Evolutionary conservation across 2,329 filamentous ascomycete genomes (phyloP).

Genomic region (Venturia aucupariae): DNA sequence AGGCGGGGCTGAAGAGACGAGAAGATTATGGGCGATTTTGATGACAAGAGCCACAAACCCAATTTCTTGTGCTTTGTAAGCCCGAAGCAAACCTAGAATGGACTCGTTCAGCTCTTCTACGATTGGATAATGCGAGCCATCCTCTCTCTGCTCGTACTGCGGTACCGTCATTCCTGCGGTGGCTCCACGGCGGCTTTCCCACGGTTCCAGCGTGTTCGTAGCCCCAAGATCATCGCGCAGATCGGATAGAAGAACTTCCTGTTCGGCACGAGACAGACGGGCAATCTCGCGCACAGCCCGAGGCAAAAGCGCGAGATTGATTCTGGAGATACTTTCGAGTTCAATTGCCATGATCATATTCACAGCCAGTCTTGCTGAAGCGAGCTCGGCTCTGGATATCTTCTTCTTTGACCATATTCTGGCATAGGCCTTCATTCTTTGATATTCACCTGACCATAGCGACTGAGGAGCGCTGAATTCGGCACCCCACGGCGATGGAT

Average conservation of each 20-base stretch:
- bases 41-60: conserved; percentile 20
- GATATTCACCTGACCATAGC: conserved; percentile 30
- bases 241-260: conserved; percentile 18
- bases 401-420: conserved; percentile 34
- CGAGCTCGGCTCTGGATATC: conserved; percentile 31
- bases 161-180: not conserved
- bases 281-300: conserved; percentile 6
- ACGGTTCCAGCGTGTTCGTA: not conserved
- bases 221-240: not conserved
- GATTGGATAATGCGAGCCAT: not conserved
- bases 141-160: not conserved
- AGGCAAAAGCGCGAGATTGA: conserved; percentile 10
- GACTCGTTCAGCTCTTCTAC: conserved; percentile 23
- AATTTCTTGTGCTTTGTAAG: not conserved
- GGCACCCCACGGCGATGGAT: conserved; percentile 21
- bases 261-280: not conserved
- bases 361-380: conserved; percentile 30
- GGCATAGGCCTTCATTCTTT: conserved; percentile 24
- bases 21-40: conserved; percentile 53
- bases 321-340: not conserved
- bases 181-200: not conserved
- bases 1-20: conserved; percentile 52
- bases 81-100: conserved; percentile 21
- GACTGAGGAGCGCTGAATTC: conserved; percentile 35
- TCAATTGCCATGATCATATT: not conserved